A percentile compares a stretch with the other conserved stretches of the same genome.
phyloP scores from a whole-genome alignment of 495 filamentous ascomycete species.

The Echria macrotheca region DNA sequence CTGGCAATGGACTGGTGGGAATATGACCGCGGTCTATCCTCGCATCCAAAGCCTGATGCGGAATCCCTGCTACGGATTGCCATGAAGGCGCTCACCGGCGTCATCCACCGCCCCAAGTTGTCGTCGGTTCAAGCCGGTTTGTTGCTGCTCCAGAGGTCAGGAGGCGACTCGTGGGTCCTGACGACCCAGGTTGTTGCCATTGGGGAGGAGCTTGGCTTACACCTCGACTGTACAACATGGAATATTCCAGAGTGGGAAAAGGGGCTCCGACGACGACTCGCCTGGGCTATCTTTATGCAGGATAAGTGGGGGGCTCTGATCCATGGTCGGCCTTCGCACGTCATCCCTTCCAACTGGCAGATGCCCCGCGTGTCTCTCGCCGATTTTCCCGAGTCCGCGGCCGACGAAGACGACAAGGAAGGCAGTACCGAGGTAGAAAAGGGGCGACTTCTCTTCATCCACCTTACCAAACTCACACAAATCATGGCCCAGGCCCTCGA shows the following conservation, averaged over 20 bases:
- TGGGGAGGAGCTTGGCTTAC: constrained; percentile 64
- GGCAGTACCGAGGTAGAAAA: constrained; percentile 49
- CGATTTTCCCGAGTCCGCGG: constrained; percentile 54
- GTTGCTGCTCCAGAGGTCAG: constrained; percentile 65
- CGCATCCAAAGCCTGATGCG: constrained; percentile 53
- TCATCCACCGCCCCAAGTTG: constrained; percentile 63
- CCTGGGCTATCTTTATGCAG: constrained; percentile 71
- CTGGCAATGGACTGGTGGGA: constrained; percentile 70
- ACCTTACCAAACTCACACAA: constrained; percentile 54
- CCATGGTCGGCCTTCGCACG: constrained; percentile 64
- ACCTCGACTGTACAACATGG: constrained; percentile 66
- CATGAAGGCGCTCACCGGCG: constrained; percentile 54
- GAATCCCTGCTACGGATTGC: constrained; percentile 61
- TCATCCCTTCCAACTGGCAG: constrained; percentile 58
- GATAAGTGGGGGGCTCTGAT: constrained; percentile 71
- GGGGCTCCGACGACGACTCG: constrained; percentile 61
- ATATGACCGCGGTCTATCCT: constrained; percentile 48
- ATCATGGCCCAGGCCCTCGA: constrained; percentile 59
- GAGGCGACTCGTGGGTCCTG: constrained; percentile 53
- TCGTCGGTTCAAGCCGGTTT: constrained; percentile 74
- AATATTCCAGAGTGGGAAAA: constrained; percentile 69
- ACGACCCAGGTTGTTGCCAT: constrained; percentile 65
- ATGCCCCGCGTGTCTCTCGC: constrained; percentile 50
- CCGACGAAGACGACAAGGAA: constrained; percentile 47
- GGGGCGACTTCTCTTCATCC: constrained; percentile 51